Base-by-base conservation (phyloP, 345 rosid genomes). In the Aurinia saxatilis region DNA sequence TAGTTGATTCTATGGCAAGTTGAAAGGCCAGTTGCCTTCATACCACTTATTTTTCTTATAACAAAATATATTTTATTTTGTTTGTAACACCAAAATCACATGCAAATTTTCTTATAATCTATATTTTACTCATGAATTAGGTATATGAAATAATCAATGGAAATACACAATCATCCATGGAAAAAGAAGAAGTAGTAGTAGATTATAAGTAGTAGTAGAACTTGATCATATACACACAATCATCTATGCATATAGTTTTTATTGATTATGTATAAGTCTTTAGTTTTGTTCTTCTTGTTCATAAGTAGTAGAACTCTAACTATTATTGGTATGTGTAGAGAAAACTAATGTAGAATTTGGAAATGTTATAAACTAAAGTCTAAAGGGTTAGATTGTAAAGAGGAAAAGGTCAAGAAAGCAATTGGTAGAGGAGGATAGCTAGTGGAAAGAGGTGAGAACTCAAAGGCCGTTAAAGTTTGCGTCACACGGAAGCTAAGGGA, bases 1-100 rank as follows among this genome's bases (percentile, higher is more conserved):
- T 30, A 19, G 35, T 45, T 61, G 73, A 70, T 63, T 70, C 54
- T 70, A 63, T 3, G 48, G 31, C 53, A 62, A 56, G 54, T 71
- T 63, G 74, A 63, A 70, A 56, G 74, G 74, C 59, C 64, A 63
- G 12, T 63, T 70, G 65, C 60, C 65, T 49, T 55, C 59, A 10
- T 53, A 25, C 60, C 65, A 63, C 69, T 47, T 40, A 33, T 31
- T 40, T n/a, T 47, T 47, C 35, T 21, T 8, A 41, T 48, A 12
- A 35, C 50, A 61, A 27, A 14, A 40, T 33, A 49, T 40, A 8
- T 10, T 10, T 17, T 31, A 40, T 6, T n/a, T 47, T 48, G 3
- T 11, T 6, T 48, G 19, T 25, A 48, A 37, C 36, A 48, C 16
- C 23, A 47, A 34, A 47, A 47, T 17, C 49, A 46, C 31, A 45